Base-by-base conservation (phyloP, 2,329 filamentous ascomycete species). In the Sclerotinia spermophila region DNA sequence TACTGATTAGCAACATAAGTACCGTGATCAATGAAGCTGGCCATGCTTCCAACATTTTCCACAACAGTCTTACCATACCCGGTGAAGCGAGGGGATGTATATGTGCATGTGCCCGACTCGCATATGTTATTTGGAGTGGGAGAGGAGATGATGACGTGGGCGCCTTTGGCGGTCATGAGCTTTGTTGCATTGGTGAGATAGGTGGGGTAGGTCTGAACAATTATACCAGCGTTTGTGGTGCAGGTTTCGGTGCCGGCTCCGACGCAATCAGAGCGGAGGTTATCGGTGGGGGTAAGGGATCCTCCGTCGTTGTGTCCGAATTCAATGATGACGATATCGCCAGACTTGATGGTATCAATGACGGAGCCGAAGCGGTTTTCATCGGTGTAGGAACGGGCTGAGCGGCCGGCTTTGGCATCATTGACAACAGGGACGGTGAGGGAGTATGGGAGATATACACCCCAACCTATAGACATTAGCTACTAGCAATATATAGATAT, bases 281-380 rank as follows among this genome's bases (percentile, higher is more conserved):
- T 90, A 78, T 92, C 89, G 4, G 77, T 80, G 0, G 84, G 84
- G 5, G 69, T 62, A 10, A 76, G 72, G 27, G 73, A 76, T 2
- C 89, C 88, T 35, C 89, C 89, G 74, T 92, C 90, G 75, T 92
- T 92, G 82, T 92, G 90, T 0, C 90, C 90, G 76, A 92, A 77
- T 61, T 76, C 84, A 27, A 91, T 81, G 55, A 91, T 82, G 38
- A 91, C 89, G 27, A 82, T 84, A 35, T 77, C 76, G 24, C 75
- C 76, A 13, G 73, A 38, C 2, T 73, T 68, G 19, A 76, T 84
- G 74, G 38, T 76, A 42, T 82, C 80, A 65, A 85, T 84, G 70
- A 92, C 85, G 0, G 82, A 82, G 24, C 83, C 79, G 81, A 92
- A 92, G 24, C 87, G 87, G 19, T 86, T 87, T 80, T 92, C 90